Evolutionary conservation across 306 rosid species (phyloP).

Genomic region (Calophaca sinica): DNA sequence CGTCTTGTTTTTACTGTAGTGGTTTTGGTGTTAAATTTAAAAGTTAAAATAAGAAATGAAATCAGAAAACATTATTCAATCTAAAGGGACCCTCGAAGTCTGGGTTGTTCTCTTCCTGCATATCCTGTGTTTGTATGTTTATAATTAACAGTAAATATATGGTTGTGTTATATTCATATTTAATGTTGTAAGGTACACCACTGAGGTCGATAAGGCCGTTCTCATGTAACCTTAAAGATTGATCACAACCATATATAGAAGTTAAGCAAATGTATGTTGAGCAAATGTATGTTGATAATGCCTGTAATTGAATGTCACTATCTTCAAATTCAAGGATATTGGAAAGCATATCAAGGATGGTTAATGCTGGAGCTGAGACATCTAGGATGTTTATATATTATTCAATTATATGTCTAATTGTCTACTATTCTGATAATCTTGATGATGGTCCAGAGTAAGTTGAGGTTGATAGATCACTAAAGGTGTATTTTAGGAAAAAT

Average conservation of each 20-base stretch:
- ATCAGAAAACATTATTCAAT: no score
- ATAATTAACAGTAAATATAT: neutral
- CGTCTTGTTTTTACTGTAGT: neutral
- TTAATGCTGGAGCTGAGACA: conserved; percentile 15
- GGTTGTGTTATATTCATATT: conserved; percentile 33
- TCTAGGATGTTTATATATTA: neutral
- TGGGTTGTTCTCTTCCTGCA: neutral
- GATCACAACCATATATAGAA: conserved; percentile 11
- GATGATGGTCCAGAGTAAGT: neutral
- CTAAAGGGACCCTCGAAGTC: no score
- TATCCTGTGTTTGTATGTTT: conserved; percentile 1
- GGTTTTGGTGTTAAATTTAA: no score
- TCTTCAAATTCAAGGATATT: conserved; percentile 2
- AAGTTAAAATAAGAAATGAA: no score
- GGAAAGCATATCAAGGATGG: conserved; percentile 6
- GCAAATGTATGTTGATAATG: neutral
- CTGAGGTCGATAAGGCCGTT: conserved; percentile 16
- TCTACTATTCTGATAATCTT: neutral
- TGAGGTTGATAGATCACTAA: neutral
- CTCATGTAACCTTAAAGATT: neutral
- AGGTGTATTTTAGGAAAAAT: no score
- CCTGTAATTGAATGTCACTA: neutral
- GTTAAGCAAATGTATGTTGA: neutral
- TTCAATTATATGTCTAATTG: neutral
- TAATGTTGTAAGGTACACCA: conserved; percentile 17